A percentile compares a stretch with the other conserved stretches of the same genome.
Evolutionary conservation across 2,329 filamentous ascomycete species (phyloP).

Genomic region (Thelonectria discophora): DNA sequence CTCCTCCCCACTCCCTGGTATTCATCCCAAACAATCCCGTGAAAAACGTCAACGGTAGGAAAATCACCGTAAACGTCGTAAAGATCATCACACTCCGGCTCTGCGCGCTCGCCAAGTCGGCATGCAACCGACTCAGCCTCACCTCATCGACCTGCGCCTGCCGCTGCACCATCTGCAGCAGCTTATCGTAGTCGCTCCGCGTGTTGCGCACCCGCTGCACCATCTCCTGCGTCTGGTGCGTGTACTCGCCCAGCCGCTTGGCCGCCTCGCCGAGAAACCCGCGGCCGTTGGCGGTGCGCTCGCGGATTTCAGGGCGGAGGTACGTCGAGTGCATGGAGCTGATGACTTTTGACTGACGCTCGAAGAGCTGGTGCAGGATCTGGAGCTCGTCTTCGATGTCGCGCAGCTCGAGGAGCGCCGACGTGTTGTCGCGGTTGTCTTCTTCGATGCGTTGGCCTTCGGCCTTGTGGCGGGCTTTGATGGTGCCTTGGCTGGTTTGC

Average conservation of each 20-base stretch:
- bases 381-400: constrained; percentile 72
- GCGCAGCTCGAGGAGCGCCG: constrained; percentile 68
- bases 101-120: constrained; percentile 69
- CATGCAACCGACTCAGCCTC: constrained; percentile 68
- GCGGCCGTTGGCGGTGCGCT: constrained; percentile 56
- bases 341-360: constrained; percentile 63
- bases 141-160: constrained; percentile 74
- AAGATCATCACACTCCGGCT: constrained; percentile 73
- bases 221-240: constrained; percentile 65
- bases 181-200: constrained; percentile 70
- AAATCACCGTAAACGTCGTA: constrained; percentile 70
- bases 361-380: constrained; percentile 65
- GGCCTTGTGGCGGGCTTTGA: constrained; percentile 50
- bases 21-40: constrained; percentile 74
- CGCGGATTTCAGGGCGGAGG: constrained; percentile 51
- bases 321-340: constrained; percentile 58
- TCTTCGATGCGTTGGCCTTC: constrained; percentile 58
- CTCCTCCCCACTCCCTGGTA: constrained; percentile 66
- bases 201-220: constrained; percentile 64
- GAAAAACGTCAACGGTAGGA: constrained; percentile 71
- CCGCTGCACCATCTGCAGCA: constrained; percentile 73
- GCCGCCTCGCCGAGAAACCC: constrained; percentile 63
- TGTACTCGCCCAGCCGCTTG: constrained; percentile 63
- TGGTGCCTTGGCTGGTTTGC: constrained; percentile 52
- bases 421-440: constrained; percentile 70